Conservation (phyloP, 2,329 filamentous ascomycete species). For the Microdochium bolleyi region DNA sequence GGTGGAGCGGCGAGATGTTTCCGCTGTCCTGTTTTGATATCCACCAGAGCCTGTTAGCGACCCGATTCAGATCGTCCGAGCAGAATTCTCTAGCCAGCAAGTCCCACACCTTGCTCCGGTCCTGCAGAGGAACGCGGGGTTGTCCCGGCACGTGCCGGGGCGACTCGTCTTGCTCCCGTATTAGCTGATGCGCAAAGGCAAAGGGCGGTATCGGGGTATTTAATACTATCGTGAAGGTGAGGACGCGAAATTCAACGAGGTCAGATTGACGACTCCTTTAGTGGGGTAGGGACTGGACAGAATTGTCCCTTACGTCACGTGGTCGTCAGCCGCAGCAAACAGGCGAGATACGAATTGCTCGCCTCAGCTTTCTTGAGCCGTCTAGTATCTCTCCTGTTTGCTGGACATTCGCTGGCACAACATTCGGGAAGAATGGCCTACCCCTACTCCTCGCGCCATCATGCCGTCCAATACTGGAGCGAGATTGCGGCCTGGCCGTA, state of each 20-base stretch:
- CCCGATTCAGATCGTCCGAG: constrained; percentile 5
- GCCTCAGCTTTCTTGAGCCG: too few relatives aligned
- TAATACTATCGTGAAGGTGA: constrained; percentile 1
- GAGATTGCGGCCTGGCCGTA: not conserved
- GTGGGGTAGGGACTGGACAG: not conserved
- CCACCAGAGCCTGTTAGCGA: constrained; percentile 4
- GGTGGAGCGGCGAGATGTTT: constrained; percentile 17
- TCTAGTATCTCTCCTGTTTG: not conserved
- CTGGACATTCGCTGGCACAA: not conserved
- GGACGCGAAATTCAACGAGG: not conserved
- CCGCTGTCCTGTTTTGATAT: constrained; percentile 7
- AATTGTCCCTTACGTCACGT: not conserved
- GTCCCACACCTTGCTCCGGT: not conserved
- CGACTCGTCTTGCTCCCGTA: not conserved
- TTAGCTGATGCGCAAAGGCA: constrained; percentile 3
- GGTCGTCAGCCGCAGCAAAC: not conserved
- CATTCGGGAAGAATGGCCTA: not conserved
- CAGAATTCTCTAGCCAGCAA: constrained; percentile 5
- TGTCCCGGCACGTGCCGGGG: constrained; percentile 4
- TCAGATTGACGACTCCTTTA: not conserved
- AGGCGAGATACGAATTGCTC: too few relatives aligned
- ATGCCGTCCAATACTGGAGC: not conserved
- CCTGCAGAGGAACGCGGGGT: constrained; percentile 2
- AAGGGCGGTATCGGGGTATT: constrained; percentile 1
- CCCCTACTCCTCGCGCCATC: not conserved